Evolutionary conservation across 164 flowering plant genomes (phyloP).

Genomic region (Berberis thunbergii): DNA sequence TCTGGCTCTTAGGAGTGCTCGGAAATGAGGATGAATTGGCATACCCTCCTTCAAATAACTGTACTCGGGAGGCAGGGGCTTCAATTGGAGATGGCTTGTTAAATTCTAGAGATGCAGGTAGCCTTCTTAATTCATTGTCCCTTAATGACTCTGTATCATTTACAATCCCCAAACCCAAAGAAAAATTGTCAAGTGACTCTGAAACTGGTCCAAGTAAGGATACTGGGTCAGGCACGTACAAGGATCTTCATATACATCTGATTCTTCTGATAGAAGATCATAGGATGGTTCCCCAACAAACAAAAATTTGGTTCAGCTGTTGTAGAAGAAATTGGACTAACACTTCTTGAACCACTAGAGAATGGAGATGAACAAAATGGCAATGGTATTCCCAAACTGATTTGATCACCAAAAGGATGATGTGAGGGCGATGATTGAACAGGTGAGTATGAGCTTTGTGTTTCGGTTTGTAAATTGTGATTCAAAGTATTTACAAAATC

Average conservation of each 20-base stretch:
- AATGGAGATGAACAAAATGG: constrained; percentile 45
- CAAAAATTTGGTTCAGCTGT: constrained; percentile 36
- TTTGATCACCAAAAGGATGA: constrained; percentile 41
- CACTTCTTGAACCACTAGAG: constrained; percentile 27
- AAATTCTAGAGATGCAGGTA: constrained; percentile 38
- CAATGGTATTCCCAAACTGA: constrained; percentile 51
- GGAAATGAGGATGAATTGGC: constrained; percentile 26
- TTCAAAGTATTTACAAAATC: constrained; percentile 52
- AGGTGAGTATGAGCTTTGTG: constrained; percentile 23
- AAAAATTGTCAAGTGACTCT: constrained; percentile 86
- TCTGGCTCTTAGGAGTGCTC: constrained; percentile 34
- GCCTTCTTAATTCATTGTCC: constrained; percentile 34
- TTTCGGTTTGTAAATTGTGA: constrained; percentile 35
- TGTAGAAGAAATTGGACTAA: constrained; percentile 37
- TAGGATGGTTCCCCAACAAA: constrained; percentile 29
- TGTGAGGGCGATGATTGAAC: constrained; percentile 29
- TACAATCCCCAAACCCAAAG: constrained; percentile 56
- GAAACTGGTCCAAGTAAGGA: constrained; percentile 93
- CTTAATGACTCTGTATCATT: constrained; percentile 33
- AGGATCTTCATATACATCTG: constrained; percentile 84
- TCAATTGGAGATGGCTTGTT: constrained; percentile 83
- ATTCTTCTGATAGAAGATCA: constrained; percentile 53
- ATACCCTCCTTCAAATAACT: constrained; percentile 53
- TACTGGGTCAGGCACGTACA: constrained; percentile 82
- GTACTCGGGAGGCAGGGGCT: constrained; percentile 71